These are phyloP conservation scores for Fulvia fulva DNA, from an alignment of 2,329 filamentous ascomycete genomes.

Conservation along the genomic window DNA sequence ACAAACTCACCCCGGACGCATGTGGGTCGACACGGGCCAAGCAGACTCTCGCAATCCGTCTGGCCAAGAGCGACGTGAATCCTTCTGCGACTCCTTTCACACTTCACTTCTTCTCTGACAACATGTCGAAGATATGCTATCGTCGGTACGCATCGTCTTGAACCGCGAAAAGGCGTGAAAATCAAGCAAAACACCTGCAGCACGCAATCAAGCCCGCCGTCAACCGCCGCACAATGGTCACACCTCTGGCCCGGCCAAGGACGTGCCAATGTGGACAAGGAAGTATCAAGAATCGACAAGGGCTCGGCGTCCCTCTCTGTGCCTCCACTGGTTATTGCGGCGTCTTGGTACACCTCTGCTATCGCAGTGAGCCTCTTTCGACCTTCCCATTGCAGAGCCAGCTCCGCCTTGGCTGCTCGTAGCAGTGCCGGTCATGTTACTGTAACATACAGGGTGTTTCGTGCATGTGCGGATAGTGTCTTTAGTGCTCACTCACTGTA, in stretches of 20 bases:
- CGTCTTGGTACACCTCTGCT: slow-evolving; percentile 1
- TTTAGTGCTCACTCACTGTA: too few species aligned
- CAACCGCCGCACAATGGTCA: neutral
- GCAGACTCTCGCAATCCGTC: too few species aligned
- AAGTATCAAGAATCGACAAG: neutral
- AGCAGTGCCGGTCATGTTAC: slow-evolving; percentile 14
- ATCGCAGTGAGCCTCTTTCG: slow-evolving; percentile 5
- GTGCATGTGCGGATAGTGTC: too few species aligned
- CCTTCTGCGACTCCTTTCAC: neutral
- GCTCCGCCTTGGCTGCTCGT: slow-evolving; percentile 19
- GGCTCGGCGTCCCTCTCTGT: slow-evolving; percentile 7
- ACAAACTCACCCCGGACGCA: too few species aligned
- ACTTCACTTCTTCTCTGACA: neutral
- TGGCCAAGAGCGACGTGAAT: too few species aligned
- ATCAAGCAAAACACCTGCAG: neutral
- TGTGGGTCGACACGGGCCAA: too few species aligned
- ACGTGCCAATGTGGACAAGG: neutral
- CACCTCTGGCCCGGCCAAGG: neutral
- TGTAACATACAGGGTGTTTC: slow-evolving; percentile 17
- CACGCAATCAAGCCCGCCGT: neutral
- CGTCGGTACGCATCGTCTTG: neutral
- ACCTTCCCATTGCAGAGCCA: slow-evolving; percentile 20
- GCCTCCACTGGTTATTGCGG: neutral
- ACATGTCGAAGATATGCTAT: too few species aligned
- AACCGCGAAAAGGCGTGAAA: neutral